Percentiles rank a stretch among this genome's conserved stretches.
phyloP scores from a whole-genome alignment of 2,329 filamentous ascomycete species.

The Fusarium siculi region DNA sequence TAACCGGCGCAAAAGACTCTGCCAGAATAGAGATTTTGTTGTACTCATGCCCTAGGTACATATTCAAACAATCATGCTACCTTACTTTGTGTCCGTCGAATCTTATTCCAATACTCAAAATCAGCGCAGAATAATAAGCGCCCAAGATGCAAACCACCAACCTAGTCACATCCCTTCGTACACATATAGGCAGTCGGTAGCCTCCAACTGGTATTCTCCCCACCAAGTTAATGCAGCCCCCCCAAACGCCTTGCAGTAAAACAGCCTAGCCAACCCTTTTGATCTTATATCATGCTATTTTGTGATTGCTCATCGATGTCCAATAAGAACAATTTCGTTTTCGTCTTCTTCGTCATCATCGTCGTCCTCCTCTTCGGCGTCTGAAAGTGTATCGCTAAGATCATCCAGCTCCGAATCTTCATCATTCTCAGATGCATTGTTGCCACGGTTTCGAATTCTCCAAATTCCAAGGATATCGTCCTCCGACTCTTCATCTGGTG shows the following conservation, averaged over 20 bases:
- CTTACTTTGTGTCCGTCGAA: slow-evolving; percentile 3
- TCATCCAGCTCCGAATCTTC: slow-evolving; percentile 60
- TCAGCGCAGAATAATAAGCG: slow-evolving; percentile 17
- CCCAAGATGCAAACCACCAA: slow-evolving; percentile 25
- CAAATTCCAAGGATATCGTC: slow-evolving; percentile 69
- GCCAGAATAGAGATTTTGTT: slow-evolving; percentile 16
- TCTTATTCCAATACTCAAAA: slow-evolving; percentile 1
- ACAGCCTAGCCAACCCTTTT: slow-evolving; percentile 9
- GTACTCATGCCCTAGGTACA: not conserved
- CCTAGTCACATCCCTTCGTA: slow-evolving; percentile 17
- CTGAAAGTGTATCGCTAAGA: slow-evolving; percentile 54
- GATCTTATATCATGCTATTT: slow-evolving; percentile 4
- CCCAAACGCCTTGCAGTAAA: slow-evolving; percentile 41
- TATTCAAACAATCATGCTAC: slow-evolving; percentile 18
- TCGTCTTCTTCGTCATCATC: slow-evolving; percentile 64
- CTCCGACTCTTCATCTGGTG: slow-evolving; percentile 59
- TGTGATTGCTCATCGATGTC: slow-evolving; percentile 55
- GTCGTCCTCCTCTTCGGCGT: slow-evolving; percentile 58
- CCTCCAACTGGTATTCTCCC: slow-evolving; percentile 16
- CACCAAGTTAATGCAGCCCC: slow-evolving; percentile 24
- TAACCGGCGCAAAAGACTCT: not conserved
- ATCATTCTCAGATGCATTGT: slow-evolving; percentile 60
- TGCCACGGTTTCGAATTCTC: slow-evolving; percentile 57
- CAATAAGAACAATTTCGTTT: slow-evolving; percentile 61
- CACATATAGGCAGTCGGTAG: slow-evolving; percentile 21